Base-by-base conservation (phyloP, 106 monocot species). In the Ottelia alismoides region DNA sequence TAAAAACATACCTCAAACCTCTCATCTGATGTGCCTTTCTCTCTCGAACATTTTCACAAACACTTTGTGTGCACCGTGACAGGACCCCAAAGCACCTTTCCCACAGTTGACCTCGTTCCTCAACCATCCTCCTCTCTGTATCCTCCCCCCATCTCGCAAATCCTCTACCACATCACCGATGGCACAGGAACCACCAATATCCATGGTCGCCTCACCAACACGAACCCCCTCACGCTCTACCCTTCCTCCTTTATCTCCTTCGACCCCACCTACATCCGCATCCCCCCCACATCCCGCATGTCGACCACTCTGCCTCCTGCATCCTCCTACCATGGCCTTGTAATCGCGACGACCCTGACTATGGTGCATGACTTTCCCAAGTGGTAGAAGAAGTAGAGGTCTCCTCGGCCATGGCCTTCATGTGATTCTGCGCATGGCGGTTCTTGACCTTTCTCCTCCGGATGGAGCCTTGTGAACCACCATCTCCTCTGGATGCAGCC, bases 361-460 rank as follows among this genome's bases (percentile, higher is more conserved):
- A 96, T 45, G 7, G 73, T 54, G 48, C 94, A 81, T 16, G 56
- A 76, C 28, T 84, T 21, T 16, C 86, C 92, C 25, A 88, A 88
- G 76, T 96, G 88, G 72, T 96, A 96, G 76, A 96, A 96, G 81
- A 96, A 88, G 71, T 84, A 96, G 26, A 61, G 78, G 61, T 96
- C 94, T 40, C 81, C 78, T 30, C 3, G 7, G 53, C 56, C 94
- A 96, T 96, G 51, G 84, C 50, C 65, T 61, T 78, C 49, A 96
- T 45, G 74, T 88, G 58, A 64, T 96, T 96, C 66, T 73, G 49
- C 25, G 88, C 88, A 58, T 94, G 94, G 30, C 75, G 69, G 74
- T 94, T 94, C 56, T 56, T 70, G 25, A 94, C 94, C 53, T 88
- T 88, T 59, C 88, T 88, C 94, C 94, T 88, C 52, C 54, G 57